Evolutionary conservation across 192 early-diverging fungal species (phyloP), one percentile per base, ranked within the genome.

Genomic region (Backusella tuberculispora): DNA sequence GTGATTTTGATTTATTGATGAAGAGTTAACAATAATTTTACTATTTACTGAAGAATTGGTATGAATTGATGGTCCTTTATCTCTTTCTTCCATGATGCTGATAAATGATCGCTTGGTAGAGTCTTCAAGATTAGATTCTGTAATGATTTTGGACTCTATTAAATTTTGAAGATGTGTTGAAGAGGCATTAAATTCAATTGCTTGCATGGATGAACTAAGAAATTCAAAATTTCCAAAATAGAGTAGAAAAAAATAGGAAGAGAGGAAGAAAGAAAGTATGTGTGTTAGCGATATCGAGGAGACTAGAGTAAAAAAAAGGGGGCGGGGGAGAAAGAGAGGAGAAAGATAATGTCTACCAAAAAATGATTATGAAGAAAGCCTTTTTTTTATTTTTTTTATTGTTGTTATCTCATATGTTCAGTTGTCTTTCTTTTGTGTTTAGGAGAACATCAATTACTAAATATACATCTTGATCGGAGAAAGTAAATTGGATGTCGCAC

Each of bases 41-140:
- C 17, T 66, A n/a, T 40, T 66, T 9, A 40, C 15, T 40, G 38
- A 66, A 15, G 37, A n/a, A 17, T 37, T 66, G 15, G 64, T 9
- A 42, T 66, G 38, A 7, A 42, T 66, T n/a, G 64, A 66, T 34
- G 38, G 40, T 4, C 64, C 64, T 40, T 40, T 66, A 66, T 66
- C 64, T 40, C 38, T 38, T 41, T 40, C n/a, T 42, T 66, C 34
- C 37, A 40, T n/a, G 5, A 19, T 38, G 40, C n/a, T 19, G n/a
- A 19, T 19, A 41, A 66, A 14, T 15, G 64, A 41, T 6, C 14
- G 34, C n/a, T 66, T n/a, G 38, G 29, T 17, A 41, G 64, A 34
- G 5, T 66, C 64, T 15, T 38, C 37, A 17, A 66, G 17, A 19
- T 8, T 40, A 6, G n/a, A 40, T n/a, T 50, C n/a, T 50, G 48